Base-by-base conservation (phyloP, 805 yeast genomes). In the Jamesozyma piceae region DNA sequence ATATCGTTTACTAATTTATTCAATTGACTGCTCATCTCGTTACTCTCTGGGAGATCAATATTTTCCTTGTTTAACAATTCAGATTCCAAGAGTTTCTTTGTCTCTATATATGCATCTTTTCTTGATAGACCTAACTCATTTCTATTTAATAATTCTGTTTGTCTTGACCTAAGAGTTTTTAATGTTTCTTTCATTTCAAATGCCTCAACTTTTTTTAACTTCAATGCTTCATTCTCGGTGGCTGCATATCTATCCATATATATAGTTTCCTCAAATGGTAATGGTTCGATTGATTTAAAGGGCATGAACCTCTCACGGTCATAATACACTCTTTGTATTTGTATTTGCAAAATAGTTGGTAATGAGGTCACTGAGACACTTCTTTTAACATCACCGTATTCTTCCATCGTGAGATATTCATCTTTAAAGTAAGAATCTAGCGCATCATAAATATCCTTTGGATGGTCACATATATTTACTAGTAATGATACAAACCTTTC, bases 281-380 rank as follows among this genome's bases (percentile, higher is more conserved):
- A 70, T 8, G 88, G 94, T 44, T 82, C 88, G 35, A 76, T 73
- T 2, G 88, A 80, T 58, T 92, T 92, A 55, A 85, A 85, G 0
- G 95, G 86, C 62, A 80, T 73, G 39, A 80, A 71, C 13, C 74
- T 64, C 42, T 71, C 80, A 36, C 88, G 71, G 57, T 92, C 96
- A 60, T 81, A 92, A 58, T 86, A 85, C 1, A 92, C 97, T 57
- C 98, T 72, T 63, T 89, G 97, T 6, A 92, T 84, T 58, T 92
- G 98, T 38, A 92, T 76, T 59, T 92, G 98, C 38, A 92, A 62
- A 39, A 92, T 75, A 5, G 80, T 78, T 0, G 98, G 98, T 18
- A 87, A 64, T 43, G 77, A 72, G 9, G 76, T 71, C 3, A 90
- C 74, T 0, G 89, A 76, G 37, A 89, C 73, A 0, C 83, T 74